Base-by-base conservation (phyloP, 148 eudicot genomes). In the Spergularia bocconei region DNA sequence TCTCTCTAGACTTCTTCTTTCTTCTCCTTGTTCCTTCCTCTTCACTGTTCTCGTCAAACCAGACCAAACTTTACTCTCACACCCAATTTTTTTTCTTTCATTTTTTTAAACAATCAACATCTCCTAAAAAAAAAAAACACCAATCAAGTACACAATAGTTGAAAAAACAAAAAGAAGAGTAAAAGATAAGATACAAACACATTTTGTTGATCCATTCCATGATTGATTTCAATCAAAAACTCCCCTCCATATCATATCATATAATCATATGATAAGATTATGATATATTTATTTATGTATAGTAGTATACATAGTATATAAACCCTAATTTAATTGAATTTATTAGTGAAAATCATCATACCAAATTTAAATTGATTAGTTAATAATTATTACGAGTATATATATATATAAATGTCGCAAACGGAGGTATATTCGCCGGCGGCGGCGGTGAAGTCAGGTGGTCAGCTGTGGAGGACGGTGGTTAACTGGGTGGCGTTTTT, bases 401-500 rank as follows among this genome's bases (percentile, higher is more conserved):
- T 23, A 23, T 23, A 23, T 23, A 23, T 0, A 23, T 0, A 23
- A 71, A 82, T 93, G 82, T 84, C 91, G 67, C 86, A 82, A 73
- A 75, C 83, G 21, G 97, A 91, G 52, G 90, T 88, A 20, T 89
- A 89, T 72, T 86, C 96, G 73, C 91, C 97, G 51, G 5, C 51
- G 23, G 17, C 71, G 55, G 39, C 20, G 44, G 25, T 39, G 55
- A 86, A 87, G 70, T 84, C 88, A 14, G 70, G 87, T 47, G 64
- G 87, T 44, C 96, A 95, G 63, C 78, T 91, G 56, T 95, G 94
- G 97, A 82, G 84, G 69, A 84, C 99, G 13, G 85, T 95, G 62
- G 44, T 92, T 54, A 92, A 92, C 81, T 96, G 99, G 97, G 55
- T 96, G 44, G 80, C 90, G 41, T 96, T 96, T 77, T 76, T 96